Evolutionary conservation across 139 green algal genomes (phyloP), one percentile per base, ranked within the genome.

Genomic region (Pleodorina starrii): DNA sequence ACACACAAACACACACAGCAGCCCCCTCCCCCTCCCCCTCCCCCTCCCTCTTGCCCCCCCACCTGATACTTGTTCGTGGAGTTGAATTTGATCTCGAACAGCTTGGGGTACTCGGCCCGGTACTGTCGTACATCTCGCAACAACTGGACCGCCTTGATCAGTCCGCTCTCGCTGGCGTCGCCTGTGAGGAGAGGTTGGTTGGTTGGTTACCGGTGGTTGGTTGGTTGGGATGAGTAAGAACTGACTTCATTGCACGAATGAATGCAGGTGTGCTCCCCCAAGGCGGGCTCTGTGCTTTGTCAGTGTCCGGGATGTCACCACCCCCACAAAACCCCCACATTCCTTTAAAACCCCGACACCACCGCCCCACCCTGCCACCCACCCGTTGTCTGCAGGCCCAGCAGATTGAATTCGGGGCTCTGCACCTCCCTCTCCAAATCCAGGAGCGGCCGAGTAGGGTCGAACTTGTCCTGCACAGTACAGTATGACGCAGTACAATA

Each of bases 41-140:
- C 7, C 54, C 54, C 54, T 66, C 54, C 7, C 54, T 25, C 5
- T 66, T 2, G 21, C 54, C 54, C 54, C 32, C 76, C 95, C 57
- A 98, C 86, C 87, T 95, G 93, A 94, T 97, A 98, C 92, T 98
- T 98, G 93, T 98, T 98, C 57, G 93, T 94, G 43, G 92, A 96
- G 91, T 98, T 98, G 93, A 98, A 98, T n/a, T 92, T 92, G 73
- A 95, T 98, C 73, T 98, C 97, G 84, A 98, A 98, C 6, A 98
- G 80, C 92, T 94, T 98, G 50, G 95, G 94, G 90, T 93, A 94
- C 27, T 75, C 73, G 0, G 16, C 19, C 51, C 96, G 85, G 77
- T 87, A 78, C 87, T 87, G 7, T 29, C 92, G 84, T 19, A 95
- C 90, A 71, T 96, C 85, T 0, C 90, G 51, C n/a, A 98, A 74